Evolutionary conservation across 108 stramenopile genomes (phyloP).

Genomic region (Conticribra guillardii): DNA sequence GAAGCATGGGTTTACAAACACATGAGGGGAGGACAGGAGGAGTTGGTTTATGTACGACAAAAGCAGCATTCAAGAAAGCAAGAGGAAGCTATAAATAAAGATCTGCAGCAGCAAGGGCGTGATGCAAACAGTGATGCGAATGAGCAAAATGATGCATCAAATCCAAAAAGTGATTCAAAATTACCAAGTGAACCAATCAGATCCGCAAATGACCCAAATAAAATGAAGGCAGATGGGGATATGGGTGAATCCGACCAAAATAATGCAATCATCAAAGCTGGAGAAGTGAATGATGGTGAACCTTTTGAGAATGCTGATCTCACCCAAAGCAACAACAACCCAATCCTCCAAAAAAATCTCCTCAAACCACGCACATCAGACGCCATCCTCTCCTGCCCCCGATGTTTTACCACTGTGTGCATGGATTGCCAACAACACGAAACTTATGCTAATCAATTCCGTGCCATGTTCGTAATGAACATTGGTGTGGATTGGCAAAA

Average conservation of each 20-base stretch:
- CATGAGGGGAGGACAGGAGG: constrained; percentile 64
- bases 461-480: constrained; percentile 94
- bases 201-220: not conserved
- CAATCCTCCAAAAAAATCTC: constrained; percentile 27
- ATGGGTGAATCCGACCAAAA: no score
- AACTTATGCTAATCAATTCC: constrained; percentile 76
- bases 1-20: constrained; percentile 85
- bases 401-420: constrained; percentile 85
- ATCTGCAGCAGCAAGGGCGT: not conserved
- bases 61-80: constrained; percentile 4
- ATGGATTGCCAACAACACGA: constrained; percentile 92
- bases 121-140: no score
- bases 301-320: no score
- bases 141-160: no score
- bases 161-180: no score
- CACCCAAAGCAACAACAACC: not conserved
- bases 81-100: not conserved
- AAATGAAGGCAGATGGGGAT: not conserved
- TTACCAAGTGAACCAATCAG: constrained; percentile 1
- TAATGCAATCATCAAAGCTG: no score
- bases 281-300: not conserved
- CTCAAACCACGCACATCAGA: constrained; percentile 75
- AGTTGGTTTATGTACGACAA: constrained; percentile 38
- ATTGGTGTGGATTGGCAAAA: constrained; percentile 77
- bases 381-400: constrained; percentile 82